Conservation (phyloP, 2,329 filamentous ascomycete species). For the Aureobasidium musti region DNA sequence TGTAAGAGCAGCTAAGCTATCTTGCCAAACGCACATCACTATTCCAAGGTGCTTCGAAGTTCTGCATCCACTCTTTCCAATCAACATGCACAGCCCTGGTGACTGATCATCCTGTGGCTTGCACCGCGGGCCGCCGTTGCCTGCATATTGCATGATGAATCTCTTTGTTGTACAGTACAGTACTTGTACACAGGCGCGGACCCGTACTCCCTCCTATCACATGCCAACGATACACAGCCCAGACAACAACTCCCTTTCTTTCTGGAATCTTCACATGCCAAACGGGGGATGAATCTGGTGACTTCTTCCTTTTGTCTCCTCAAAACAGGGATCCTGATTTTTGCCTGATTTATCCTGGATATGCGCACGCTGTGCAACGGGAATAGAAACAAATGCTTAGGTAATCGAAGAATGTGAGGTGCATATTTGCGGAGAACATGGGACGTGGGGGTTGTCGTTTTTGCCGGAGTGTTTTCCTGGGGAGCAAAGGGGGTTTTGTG, state of each 20-base stretch:
- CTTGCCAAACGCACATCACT: background rate
- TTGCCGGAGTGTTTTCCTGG: slow-evolving; percentile 19
- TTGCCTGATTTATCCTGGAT: background rate
- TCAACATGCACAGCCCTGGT: slow-evolving; percentile 1
- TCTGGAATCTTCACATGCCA: slow-evolving; percentile 15
- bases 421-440: background rate
- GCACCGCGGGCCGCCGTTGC: slow-evolving; percentile 7
- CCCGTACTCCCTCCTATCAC: background rate
- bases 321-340: background rate
- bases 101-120: slow-evolving; percentile 12
- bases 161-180: slow-evolving; percentile 11
- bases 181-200: background rate
- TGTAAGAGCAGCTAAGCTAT: background rate
- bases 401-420: slow-evolving; percentile 14
- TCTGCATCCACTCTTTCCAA: slow-evolving; percentile 1
- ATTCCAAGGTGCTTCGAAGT: background rate
- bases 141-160: background rate
- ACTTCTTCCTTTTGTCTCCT: too few species aligned
- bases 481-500: background rate
- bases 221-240: background rate
- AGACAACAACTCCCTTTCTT: background rate
- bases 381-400: slow-evolving; percentile 7
- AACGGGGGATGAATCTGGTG: background rate
- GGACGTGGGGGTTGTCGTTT: slow-evolving; percentile 13
- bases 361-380: background rate